Evolutionary conservation across 768 basidiomycete species (phyloP).

Genomic region (Phanerochaete sordida): DNA sequence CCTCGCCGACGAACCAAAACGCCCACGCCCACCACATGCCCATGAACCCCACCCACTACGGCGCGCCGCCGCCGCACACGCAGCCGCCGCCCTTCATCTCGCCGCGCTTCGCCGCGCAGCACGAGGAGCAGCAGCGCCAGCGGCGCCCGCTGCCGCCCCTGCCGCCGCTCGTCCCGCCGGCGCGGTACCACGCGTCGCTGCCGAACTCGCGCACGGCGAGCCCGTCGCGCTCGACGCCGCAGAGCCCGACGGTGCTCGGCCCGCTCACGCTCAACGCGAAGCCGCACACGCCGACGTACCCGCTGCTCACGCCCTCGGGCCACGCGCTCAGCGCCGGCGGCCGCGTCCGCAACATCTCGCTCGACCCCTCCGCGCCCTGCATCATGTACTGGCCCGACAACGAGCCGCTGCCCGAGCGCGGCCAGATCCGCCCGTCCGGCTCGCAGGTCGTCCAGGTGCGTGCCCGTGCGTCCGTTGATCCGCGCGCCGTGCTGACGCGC

Average conservation of each 20-base stretch:
- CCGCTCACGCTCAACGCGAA: conserved; percentile 23
- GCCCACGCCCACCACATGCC: conserved; percentile 20
- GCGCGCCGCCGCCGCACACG: conserved; percentile 10
- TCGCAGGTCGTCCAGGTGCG: conserved; percentile 54
- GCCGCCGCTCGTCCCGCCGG: not conserved
- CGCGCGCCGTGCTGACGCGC: not conserved
- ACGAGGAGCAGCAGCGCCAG: not conserved
- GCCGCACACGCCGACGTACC: conserved; percentile 46
- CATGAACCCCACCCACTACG: conserved; percentile 21
- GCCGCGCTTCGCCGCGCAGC: conserved; percentile 6
- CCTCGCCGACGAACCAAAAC: conserved; percentile 17
- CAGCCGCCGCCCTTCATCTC: conserved; percentile 4
- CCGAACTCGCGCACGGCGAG: conserved; percentile 9
- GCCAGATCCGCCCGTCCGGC: conserved; percentile 62
- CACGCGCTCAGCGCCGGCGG: conserved; percentile 74
- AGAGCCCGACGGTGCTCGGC: conserved; percentile 7
- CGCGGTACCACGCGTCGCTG: not conserved
- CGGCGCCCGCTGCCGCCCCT: not conserved
- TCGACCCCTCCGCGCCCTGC: conserved; percentile 67
- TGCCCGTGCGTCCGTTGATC: not conserved
- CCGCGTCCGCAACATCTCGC: conserved; percentile 75
- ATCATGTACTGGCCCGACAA: conserved; percentile 93
- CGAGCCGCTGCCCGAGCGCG: conserved; percentile 75
- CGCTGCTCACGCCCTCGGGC: conserved; percentile 80
- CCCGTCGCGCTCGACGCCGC: conserved; percentile 1